A percentile compares a stretch with the other conserved stretches of the same genome.
phyloP scores from a whole-genome alignment of 2,329 filamentous ascomycete species.

The Botrytis paeoniae region DNA sequence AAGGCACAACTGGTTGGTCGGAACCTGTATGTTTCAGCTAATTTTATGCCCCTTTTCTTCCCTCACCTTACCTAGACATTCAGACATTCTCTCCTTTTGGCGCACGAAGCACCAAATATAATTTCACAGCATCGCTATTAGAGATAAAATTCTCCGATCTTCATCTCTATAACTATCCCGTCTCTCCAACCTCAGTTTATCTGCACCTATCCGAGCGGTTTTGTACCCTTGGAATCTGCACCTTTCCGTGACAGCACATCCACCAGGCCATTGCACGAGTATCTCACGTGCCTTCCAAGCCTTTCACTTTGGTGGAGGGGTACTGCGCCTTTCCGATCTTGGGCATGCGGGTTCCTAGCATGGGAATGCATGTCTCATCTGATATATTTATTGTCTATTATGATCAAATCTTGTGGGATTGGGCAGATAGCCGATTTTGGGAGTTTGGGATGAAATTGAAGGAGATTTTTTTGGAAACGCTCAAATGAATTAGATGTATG shows the following conservation, averaged over 20 bases:
- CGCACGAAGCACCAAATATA: not conserved
- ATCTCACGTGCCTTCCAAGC: conserved; percentile 14
- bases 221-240: conserved; percentile 18
- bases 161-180: conserved; percentile 9
- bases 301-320: conserved; percentile 7
- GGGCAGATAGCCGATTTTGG: not conserved
- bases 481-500: not conserved
- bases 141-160: conserved; percentile 12
- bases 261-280: conserved; percentile 11
- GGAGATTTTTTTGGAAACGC: not conserved
- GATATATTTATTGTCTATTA: not conserved
- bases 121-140: conserved; percentile 7
- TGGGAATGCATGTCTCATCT: conserved; percentile 13
- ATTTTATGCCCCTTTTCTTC: not conserved
- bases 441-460: not conserved
- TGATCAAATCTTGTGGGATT: not conserved
- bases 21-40: conserved; percentile 9
- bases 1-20: not conserved
- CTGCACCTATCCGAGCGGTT: conserved; percentile 11
- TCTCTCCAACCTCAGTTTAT: not conserved
- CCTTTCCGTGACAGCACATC: conserved; percentile 17
- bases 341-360: not conserved
- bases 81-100: not conserved
- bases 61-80: not conserved
- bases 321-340: conserved; percentile 9